phyloP scores from a whole-genome alignment of 352 stramenopile species.

The Globisporangium paddicum region DNA sequence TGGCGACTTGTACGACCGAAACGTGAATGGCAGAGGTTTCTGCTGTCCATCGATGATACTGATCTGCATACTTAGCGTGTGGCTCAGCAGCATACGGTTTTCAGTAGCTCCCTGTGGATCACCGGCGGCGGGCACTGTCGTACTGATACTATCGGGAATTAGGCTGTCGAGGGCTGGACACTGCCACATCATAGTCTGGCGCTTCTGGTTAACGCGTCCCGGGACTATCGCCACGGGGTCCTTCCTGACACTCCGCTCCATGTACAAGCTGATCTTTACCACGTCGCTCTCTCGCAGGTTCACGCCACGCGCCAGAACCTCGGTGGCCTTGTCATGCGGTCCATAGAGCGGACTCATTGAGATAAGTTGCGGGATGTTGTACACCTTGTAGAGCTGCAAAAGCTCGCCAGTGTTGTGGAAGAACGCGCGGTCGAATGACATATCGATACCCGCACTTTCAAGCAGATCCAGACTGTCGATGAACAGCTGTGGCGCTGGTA shows the following conservation, averaged over 20 bases:
- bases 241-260: constrained; percentile 12
- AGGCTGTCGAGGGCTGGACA: constrained; percentile 34
- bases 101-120: not conserved
- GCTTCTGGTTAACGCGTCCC: constrained; percentile 34
- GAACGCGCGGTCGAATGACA: constrained; percentile 49
- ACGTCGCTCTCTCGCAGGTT: constrained; percentile 30
- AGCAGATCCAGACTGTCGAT: constrained; percentile 28
- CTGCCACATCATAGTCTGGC: constrained; percentile 42
- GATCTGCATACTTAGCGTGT: constrained; percentile 45
- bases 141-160: not conserved
- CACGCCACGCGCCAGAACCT: constrained; percentile 32
- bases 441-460: constrained; percentile 28
- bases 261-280: constrained; percentile 40
- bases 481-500: constrained; percentile 32
- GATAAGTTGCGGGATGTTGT: constrained; percentile 55
- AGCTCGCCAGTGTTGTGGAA: constrained; percentile 51
- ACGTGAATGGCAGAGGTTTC: constrained; percentile 40
- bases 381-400: constrained; percentile 42
- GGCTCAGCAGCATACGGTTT: constrained; percentile 37
- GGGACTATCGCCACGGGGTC: constrained; percentile 20
- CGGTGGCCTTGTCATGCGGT: constrained; percentile 38
- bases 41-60: constrained; percentile 51
- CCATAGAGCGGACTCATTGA: constrained; percentile 44
- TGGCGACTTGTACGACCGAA: constrained; percentile 53
- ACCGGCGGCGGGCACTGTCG: not conserved